Percentiles rank a stretch among this genome's conserved stretches.
These are phyloP conservation scores for Sordariomycetes sp. DNA, from an alignment of 2,329 filamentous ascomycete species.

Conservation along the genomic window DNA sequence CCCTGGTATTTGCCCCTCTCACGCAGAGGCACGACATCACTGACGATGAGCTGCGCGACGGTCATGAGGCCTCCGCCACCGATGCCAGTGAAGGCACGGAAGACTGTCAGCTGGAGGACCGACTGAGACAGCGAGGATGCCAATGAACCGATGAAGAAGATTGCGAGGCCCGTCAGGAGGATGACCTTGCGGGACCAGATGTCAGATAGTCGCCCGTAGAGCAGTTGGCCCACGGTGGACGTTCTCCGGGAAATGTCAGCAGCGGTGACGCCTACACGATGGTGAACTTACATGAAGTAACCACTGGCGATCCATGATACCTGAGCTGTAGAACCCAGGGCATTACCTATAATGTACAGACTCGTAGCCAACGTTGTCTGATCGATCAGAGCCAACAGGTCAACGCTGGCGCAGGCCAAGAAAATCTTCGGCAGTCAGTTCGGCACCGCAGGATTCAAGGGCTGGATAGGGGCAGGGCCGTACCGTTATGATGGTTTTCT, in stretches of 20 bases:
- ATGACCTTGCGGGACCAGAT: constrained; percentile 50
- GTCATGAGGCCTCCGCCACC: constrained; percentile 66
- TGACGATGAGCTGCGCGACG: constrained; percentile 60
- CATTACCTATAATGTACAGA: constrained; percentile 43
- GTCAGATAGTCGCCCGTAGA: constrained; percentile 40
- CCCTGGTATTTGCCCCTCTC: constrained; percentile 69
- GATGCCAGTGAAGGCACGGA: constrained; percentile 36
- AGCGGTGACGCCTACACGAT: background rate
- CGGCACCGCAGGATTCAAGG: constrained; percentile 7
- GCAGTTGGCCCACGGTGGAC: constrained; percentile 34
- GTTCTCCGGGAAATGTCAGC: constrained; percentile 21
- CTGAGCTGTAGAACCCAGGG: constrained; percentile 37
- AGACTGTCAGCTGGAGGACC: constrained; percentile 28
- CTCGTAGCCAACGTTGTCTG: constrained; percentile 47
- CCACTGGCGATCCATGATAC: constrained; percentile 45
- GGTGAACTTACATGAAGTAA: constrained; percentile 40
- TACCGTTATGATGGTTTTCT: constrained; percentile 40
- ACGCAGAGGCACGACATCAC: constrained; percentile 60
- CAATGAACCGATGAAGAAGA: constrained; percentile 43
- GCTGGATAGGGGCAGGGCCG: background rate
- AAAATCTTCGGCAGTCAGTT: no score
- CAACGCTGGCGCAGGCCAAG: constrained; percentile 44
- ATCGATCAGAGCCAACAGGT: constrained; percentile 46
- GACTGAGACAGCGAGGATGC: constrained; percentile 30
- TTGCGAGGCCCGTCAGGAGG: constrained; percentile 35